phyloP scores from a whole-genome alignment of 768 basidiomycete species.

The button mushroom (Agaricus bisporus) region DNA sequence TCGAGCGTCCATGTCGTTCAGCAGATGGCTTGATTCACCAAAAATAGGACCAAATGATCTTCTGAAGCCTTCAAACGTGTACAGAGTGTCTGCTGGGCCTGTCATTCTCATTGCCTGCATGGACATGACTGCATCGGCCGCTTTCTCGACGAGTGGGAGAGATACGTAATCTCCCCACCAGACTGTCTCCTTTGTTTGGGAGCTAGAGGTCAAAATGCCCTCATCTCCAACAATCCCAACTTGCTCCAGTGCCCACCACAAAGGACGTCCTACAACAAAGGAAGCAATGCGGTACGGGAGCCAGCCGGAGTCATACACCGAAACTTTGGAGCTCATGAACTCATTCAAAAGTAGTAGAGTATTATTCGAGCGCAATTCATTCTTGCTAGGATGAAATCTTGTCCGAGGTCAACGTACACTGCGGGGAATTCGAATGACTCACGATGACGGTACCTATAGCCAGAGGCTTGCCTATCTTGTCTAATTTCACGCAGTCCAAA shows the following conservation, averaged over 20 bases:
- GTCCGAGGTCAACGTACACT: background rate
- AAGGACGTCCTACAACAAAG: conserved; percentile 67
- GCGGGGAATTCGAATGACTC: conserved; percentile 26
- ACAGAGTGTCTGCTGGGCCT: conserved; percentile 55
- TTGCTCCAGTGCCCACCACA: conserved; percentile 86
- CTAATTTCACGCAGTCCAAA: conserved; percentile 54
- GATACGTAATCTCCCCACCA: conserved; percentile 74
- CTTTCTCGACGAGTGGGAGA: conserved; percentile 54
- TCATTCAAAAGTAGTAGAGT: conserved; percentile 41
- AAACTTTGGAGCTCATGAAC: conserved; percentile 50
- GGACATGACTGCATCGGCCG: conserved; percentile 51
- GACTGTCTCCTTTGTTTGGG: conserved; percentile 32
- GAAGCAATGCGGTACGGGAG: conserved; percentile 64
- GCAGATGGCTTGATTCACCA: conserved; percentile 16
- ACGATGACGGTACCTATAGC: conserved; percentile 70
- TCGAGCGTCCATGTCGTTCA: conserved; percentile 60
- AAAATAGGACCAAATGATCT: conserved; percentile 44
- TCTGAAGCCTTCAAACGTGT: conserved; percentile 56
- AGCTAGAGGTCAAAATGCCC: conserved; percentile 24
- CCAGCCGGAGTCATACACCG: conserved; percentile 67
- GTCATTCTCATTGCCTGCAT: conserved; percentile 35
- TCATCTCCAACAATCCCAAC: conserved; percentile 70
- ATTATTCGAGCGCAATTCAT: conserved; percentile 49
- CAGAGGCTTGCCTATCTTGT: conserved; percentile 72
- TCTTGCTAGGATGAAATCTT: conserved; percentile 49